Conservation (phyloP, 2,329 filamentous ascomycete species). For the Sarocladium brachiariae region DNA sequence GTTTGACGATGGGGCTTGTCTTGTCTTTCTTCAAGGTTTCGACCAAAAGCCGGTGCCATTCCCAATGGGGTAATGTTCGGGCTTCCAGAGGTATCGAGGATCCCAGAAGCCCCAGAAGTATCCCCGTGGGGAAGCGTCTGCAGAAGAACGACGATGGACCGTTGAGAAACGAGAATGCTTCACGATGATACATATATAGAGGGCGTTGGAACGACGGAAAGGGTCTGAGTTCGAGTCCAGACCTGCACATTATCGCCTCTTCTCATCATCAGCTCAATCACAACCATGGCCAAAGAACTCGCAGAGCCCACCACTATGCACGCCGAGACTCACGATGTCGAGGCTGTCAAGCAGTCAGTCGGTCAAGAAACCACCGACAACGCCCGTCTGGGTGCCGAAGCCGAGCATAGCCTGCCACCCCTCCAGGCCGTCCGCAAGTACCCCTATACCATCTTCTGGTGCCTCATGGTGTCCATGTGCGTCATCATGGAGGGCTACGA, state of each 20-base stretch:
- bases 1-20: background rate
- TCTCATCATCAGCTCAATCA: background rate
- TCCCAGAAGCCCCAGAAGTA: background rate
- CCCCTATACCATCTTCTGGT: slow-evolving; percentile 4
- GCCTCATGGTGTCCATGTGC: slow-evolving; percentile 13
- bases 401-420: slow-evolving; percentile 1
- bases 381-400: slow-evolving; percentile 4
- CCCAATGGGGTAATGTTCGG: slow-evolving; percentile 9
- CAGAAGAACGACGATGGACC: background rate
- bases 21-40: background rate
- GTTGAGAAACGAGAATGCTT: background rate
- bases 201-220: background rate
- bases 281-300: slow-evolving; percentile 5
- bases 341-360: slow-evolving; percentile 3
- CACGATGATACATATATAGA: slow-evolving; percentile 1
- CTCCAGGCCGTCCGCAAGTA: slow-evolving; percentile 6
- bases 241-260: background rate
- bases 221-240: background rate
- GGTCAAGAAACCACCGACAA: slow-evolving; percentile 2
- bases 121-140: slow-evolving; percentile 1
- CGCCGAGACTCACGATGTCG: background rate
- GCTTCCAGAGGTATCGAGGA: background rate
- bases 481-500: slow-evolving; percentile 26
- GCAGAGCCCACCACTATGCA: slow-evolving; percentile 4
- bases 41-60: background rate